Conservation (phyloP, 768 basidiomycete genomes). For the Leccinum subgranulosum region DNA sequence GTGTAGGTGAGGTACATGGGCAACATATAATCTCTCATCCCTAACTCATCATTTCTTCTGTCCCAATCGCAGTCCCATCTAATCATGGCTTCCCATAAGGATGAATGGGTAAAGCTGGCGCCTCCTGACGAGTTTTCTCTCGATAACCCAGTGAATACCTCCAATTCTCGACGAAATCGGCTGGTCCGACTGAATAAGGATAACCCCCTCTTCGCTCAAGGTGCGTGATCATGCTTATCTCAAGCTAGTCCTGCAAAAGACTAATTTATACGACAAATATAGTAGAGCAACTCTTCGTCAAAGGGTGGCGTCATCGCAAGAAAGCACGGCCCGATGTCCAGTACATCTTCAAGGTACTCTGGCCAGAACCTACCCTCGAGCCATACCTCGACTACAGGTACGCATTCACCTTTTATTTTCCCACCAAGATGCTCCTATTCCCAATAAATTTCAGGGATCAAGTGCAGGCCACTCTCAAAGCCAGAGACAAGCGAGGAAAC, state of each 20-base stretch:
- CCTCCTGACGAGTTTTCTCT: slow-evolving; percentile 35
- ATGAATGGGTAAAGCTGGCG: slow-evolving; percentile 28
- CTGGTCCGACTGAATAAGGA: slow-evolving; percentile 38
- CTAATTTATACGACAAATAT: slow-evolving; percentile 1
- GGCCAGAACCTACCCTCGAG: slow-evolving; percentile 40
- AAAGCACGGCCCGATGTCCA: slow-evolving; percentile 49
- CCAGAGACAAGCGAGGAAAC: slow-evolving; percentile 36
- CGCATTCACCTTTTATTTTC: slow-evolving; percentile 16
- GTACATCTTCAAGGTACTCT: slow-evolving; percentile 50
- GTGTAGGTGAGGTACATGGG: slow-evolving; percentile 20
- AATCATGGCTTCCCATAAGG: slow-evolving; percentile 21
- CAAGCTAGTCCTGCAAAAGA: background rate
- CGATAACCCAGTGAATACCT: slow-evolving; percentile 40
- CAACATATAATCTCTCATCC: slow-evolving; percentile 20
- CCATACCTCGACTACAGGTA: slow-evolving; percentile 49
- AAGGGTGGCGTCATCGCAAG: slow-evolving; percentile 56
- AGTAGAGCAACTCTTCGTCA: slow-evolving; percentile 51
- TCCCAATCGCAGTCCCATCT: slow-evolving; percentile 3
- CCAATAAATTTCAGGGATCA: slow-evolving; percentile 15
- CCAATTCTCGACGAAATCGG: slow-evolving; percentile 39
- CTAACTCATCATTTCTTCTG: background rate
- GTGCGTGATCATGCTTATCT: slow-evolving; percentile 31
- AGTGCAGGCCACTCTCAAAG: slow-evolving; percentile 27
- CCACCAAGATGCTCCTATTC: slow-evolving; percentile 10
- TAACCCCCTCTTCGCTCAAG: slow-evolving; percentile 35